Conservation (phyloP, 495 filamentous ascomycete species). For the Parathielavia hyrcaniae region DNA sequence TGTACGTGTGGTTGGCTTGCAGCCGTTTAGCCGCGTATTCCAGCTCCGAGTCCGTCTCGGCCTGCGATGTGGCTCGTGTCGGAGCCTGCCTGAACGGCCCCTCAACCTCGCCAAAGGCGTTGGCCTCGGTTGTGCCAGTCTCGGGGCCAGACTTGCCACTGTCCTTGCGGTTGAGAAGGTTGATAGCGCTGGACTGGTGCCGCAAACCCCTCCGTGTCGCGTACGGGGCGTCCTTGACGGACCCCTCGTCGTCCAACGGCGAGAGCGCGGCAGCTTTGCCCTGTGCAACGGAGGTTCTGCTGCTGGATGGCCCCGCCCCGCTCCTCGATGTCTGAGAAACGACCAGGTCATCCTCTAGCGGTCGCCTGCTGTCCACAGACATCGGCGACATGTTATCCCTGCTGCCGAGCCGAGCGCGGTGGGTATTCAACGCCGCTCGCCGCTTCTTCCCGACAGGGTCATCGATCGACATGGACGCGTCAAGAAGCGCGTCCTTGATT, state of each 20-base stretch:
- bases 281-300: conserved; percentile 27
- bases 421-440: conserved; percentile 48
- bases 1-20: conserved; percentile 61
- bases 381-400: conserved; percentile 38
- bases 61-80: conserved; percentile 23
- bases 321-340: conserved; percentile 27
- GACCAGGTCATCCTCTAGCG: conserved; percentile 22
- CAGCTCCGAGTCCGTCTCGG: conserved; percentile 28
- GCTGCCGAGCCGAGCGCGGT: conserved; percentile 43
- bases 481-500: conserved; percentile 82
- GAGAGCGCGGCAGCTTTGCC: conserved; percentile 24
- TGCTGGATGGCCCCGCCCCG: conserved; percentile 24
- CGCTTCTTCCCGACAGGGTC: conserved; percentile 54
- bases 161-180: conserved; percentile 71
- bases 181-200: conserved; percentile 75
- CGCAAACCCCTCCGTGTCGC: conserved; percentile 40
- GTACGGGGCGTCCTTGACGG: conserved; percentile 37
- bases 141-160: conserved; percentile 74
- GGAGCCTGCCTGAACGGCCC: conserved; percentile 50
- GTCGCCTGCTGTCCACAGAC: conserved; percentile 29
- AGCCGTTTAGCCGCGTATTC: conserved; percentile 32
- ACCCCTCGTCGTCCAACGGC: conserved; percentile 30
- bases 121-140: conserved; percentile 71
- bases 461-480: conserved; percentile 87
- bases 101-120: conserved; percentile 81